These are phyloP conservation scores for Papilionanthe hybrid DNA, from an alignment of 116 monocot genomes.

Conservation along the genomic window DNA sequence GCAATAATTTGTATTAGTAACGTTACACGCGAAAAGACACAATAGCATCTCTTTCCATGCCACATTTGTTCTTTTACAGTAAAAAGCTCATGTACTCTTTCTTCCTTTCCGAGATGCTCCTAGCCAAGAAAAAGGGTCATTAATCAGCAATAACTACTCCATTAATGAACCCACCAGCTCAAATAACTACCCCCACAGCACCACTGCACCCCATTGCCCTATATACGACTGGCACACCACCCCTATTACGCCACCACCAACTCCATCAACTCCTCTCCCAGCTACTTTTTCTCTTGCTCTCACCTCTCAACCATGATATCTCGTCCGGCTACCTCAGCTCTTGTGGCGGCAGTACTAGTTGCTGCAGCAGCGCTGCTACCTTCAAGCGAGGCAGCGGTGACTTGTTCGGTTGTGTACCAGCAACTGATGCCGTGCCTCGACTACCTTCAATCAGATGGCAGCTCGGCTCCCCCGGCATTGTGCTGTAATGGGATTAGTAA, in stretches of 20 bases:
- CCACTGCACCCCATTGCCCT: not conserved
- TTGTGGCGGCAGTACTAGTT: not conserved
- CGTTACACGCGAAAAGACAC: no score
- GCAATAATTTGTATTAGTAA: no score
- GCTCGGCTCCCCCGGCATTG: not conserved
- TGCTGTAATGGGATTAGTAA: constrained; percentile 6
- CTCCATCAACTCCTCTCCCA: not conserved
- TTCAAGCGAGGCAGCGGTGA: not conserved
- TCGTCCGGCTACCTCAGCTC: not conserved
- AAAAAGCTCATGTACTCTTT: no score
- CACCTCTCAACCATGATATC: not conserved
- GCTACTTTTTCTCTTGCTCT: no score
- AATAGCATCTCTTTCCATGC: no score
- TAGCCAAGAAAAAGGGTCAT: not conserved
- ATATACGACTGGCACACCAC: not conserved
- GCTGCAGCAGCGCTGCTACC: not conserved
- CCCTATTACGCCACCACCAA: not conserved
- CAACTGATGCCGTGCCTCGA: constrained; percentile 4
- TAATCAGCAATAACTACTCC: not conserved
- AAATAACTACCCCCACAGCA: not conserved
- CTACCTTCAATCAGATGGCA: constrained; percentile 2
- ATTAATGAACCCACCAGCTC: not conserved
- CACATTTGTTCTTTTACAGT: no score
- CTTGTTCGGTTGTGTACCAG: not conserved
- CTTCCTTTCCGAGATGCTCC: not conserved